These are phyloP conservation scores for Xylaria multiplex DNA, from an alignment of 2,329 filamentous ascomycete genomes.

Conservation along the genomic window DNA sequence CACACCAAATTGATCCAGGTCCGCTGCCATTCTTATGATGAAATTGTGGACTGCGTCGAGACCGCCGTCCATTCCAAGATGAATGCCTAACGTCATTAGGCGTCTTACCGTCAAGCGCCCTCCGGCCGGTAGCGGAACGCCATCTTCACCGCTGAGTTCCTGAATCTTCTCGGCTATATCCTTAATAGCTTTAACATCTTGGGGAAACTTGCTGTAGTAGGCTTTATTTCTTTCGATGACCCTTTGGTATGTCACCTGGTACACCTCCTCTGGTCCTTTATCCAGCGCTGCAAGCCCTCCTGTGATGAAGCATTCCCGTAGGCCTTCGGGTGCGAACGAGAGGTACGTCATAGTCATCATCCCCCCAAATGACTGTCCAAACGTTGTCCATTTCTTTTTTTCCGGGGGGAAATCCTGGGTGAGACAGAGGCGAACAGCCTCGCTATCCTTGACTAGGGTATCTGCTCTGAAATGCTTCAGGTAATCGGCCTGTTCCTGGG, in stretches of 20 bases:
- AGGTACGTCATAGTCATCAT: conserved; percentile 88
- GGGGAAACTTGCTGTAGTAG: conserved; percentile 87
- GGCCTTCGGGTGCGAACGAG: conserved; percentile 78
- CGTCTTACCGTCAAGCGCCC: conserved; percentile 77
- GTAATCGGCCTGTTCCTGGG: conserved; percentile 78
- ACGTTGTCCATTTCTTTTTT: conserved; percentile 82
- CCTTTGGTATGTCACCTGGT: conserved; percentile 75
- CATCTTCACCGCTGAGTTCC: conserved; percentile 59
- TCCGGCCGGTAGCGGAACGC: conserved; percentile 73
- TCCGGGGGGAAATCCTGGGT: conserved; percentile 74
- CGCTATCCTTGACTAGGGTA: conserved; percentile 87
- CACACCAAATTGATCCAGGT: conserved; percentile 80
- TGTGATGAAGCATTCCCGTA: conserved; percentile 85
- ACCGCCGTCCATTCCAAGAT: conserved; percentile 82
- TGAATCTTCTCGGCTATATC: conserved; percentile 73
- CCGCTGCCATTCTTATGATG: conserved; percentile 74
- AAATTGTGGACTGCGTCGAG: conserved; percentile 79
- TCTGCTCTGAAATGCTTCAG: conserved; percentile 88
- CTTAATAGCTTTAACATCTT: conserved; percentile 76
- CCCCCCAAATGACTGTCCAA: conserved; percentile 92
- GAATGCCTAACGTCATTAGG: conserved; percentile 80
- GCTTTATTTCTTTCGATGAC: conserved; percentile 76
- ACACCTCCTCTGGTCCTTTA: conserved; percentile 77
- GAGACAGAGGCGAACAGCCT: conserved; percentile 81
- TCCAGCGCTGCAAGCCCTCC: conserved; percentile 85